Evolutionary conservation across 345 rosid species (phyloP), one percentile per base, ranked within the genome.

Genomic region (Heritiera fomes): DNA sequence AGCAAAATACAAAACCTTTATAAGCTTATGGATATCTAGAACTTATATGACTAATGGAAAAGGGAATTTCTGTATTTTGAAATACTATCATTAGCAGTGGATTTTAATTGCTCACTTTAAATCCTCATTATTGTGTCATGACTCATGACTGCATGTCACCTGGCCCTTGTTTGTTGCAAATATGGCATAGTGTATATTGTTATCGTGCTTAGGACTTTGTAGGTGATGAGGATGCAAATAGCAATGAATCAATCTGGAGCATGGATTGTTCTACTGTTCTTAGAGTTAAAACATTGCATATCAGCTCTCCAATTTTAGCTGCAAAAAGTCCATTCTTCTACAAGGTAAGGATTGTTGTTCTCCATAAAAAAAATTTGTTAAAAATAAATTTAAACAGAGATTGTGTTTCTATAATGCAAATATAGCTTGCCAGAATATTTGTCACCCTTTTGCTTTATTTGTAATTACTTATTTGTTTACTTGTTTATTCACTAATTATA

Each of bases 311-410:
- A 23, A 97, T 97, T 82, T 91, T 97, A 82, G 99, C 99, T 9
- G 99, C 99, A 17, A 97, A 91, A 83, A 92, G 97, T 84, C 99
- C 99, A 8, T 97, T 97, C 80, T 97, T 97, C 82, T 97, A 97
- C 68, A 94, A 97, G 93, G 99, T 91, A 62, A 15, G 9, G 3
- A 20, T 43, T 6, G 6, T 13, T 70, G 50, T 71, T 72, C 9
- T 63, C 13, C 34, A 32, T 2, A 2, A 10, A 15, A 10, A 15
- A 15, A 15, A 49, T 3, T 3, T 4, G 75, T 17, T 34, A 15
- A 40, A 34, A 15, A n/a, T 13, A 58, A 43, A 10, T 3, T 1
- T 34, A 34, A 34, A 34, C 38, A 1, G 38, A 34, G 34, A 3
- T 60, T 47, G 1, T 68, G 38, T 34, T 32, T 72, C 75, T 32